These are phyloP conservation scores for Fusarium nygamai DNA, from an alignment of 2,329 filamentous ascomycete genomes.

Conservation along the genomic window DNA sequence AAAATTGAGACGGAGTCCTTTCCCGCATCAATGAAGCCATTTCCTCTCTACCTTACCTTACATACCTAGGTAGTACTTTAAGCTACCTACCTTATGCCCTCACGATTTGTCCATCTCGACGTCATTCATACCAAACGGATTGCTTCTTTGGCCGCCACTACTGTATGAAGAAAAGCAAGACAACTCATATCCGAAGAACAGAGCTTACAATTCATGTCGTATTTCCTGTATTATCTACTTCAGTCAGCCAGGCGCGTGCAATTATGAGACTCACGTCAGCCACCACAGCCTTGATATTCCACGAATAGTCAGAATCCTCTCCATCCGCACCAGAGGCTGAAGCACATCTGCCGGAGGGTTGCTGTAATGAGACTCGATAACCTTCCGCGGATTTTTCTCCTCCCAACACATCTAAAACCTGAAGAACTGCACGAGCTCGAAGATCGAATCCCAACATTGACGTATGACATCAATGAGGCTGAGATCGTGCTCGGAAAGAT, in stretches of 20 bases:
- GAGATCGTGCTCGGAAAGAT: conserved; percentile 80
- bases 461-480: conserved; percentile 77
- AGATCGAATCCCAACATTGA: conserved; percentile 71
- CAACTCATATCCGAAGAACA: neutral
- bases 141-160: neutral
- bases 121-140: neutral
- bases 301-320: neutral
- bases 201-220: neutral
- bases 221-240: neutral
- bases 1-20: neutral
- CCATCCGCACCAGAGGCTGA: neutral
- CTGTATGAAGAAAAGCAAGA: neutral
- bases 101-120: neutral
- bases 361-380: conserved; percentile 38
- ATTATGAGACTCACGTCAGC: conserved; percentile 3
- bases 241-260: neutral
- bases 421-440: conserved; percentile 73
- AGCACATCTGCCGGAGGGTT: neutral
- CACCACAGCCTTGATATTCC: neutral
- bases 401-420: conserved; percentile 73
- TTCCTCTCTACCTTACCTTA: neutral
- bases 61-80: neutral
- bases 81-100: neutral
- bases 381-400: conserved; percentile 75
- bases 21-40: neutral